Evolutionary conservation across 345 rosid species (phyloP), one percentile per base, ranked within the genome.

Genomic region (Brassica carinata): DNA sequence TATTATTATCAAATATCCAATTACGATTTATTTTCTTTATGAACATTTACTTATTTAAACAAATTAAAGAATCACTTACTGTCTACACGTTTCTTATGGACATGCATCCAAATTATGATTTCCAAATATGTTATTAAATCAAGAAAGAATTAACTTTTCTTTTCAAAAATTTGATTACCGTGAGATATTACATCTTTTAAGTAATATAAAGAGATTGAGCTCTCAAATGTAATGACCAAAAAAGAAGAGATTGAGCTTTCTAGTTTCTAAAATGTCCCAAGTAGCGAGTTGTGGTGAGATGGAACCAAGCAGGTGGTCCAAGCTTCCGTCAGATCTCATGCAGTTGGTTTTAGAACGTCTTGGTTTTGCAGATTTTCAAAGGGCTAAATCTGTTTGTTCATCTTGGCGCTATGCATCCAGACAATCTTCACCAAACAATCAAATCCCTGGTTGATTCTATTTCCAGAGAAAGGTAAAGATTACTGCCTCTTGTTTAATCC

Each of bases 331-430:
- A 43, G 40, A 73, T 15, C 62, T 74, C 43, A 14, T 74, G 17
- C 15, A 27, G 17, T 4, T n/a, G 61, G 40, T 73, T 40, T 62
- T 40, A 5, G 40, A 73, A 63, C 43, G 61, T 27, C 77, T 74
- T 74, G 69, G 69, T 0, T 63, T 63, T 64, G 69, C n/a, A n/a
- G 69, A 73, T 73, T 73, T 73, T 27, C 61, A 63, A 48, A 23
- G 71, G 51, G 70, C 77, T 45, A 74, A 74, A 64, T 64, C 48
- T 10, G 77, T 64, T 48, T 45, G 77, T 45, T 23, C 31, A 30
- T 6, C 77, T 27, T 73, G 69, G 77, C 43, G n/a, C 1, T 23
- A 3, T 7, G 73, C 59, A 3, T 73, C 77, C 10, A 63, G 13
- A 73, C 7, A 5, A 15, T 45, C 63, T 15, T 2, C 29, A 8